Percentiles rank a stretch among this genome's conserved stretches.
These are phyloP conservation scores for Arctostaphylos glauca DNA, from an alignment of 148 eudicot genomes.

Conservation along the genomic window DNA sequence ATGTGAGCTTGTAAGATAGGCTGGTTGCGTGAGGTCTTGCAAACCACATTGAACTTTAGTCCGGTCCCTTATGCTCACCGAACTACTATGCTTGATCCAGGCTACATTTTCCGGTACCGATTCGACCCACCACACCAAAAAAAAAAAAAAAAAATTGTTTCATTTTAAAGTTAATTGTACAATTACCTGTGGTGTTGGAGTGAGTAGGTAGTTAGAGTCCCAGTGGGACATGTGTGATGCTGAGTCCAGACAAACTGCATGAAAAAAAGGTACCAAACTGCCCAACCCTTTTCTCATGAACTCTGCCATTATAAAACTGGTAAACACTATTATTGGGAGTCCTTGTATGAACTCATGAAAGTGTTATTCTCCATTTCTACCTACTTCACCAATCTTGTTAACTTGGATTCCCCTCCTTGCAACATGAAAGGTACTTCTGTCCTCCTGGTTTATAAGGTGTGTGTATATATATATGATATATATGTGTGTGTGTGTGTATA, in stretches of 20 bases:
- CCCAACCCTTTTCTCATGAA: conserved; percentile 2
- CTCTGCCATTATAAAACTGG: neutral
- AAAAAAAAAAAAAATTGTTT: neutral
- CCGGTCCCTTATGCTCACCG: too few relatives aligned
- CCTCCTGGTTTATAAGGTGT: neutral
- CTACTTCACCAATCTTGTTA: neutral
- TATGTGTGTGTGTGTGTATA: too few relatives aligned
- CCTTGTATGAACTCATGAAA: neutral
- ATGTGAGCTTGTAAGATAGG: too few relatives aligned
- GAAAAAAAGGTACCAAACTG: neutral
- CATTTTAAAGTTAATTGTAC: too few relatives aligned
- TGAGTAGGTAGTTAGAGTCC: neutral
- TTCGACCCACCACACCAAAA: too few relatives aligned
- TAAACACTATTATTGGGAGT: neutral
- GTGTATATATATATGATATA: too few relatives aligned
- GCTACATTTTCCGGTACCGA: too few relatives aligned
- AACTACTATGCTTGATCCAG: too few relatives aligned
- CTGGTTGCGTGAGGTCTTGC: too few relatives aligned
- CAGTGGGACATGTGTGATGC: too few relatives aligned
- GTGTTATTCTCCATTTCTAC: neutral
- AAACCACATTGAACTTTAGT: too few relatives aligned
- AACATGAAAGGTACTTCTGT: neutral
- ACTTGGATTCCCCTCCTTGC: neutral
- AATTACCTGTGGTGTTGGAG: neutral
- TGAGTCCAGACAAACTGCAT: neutral